phyloP scores from a whole-genome alignment of 768 basidiomycete genomes.

The Hebeloma cylindrosporum region DNA sequence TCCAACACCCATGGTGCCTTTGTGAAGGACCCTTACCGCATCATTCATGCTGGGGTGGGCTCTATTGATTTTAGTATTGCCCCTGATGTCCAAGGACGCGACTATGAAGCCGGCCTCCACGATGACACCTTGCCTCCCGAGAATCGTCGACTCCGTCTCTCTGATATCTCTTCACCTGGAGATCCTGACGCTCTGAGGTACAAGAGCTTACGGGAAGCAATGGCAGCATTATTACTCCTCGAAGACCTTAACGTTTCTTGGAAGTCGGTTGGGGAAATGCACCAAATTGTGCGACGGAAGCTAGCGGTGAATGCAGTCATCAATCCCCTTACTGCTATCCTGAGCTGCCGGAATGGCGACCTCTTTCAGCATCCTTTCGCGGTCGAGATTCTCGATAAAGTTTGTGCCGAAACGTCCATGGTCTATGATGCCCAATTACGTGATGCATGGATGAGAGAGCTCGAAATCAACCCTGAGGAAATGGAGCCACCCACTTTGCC shows the following conservation, averaged over 20 bases:
- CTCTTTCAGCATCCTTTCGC: constrained; percentile 51
- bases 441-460: constrained; percentile 31
- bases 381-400: constrained; percentile 40
- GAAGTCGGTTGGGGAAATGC: constrained; percentile 64
- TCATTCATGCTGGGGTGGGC: constrained; percentile 72
- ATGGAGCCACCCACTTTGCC: constrained; percentile 43
- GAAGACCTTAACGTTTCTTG: constrained; percentile 60
- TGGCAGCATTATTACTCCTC: constrained; percentile 59
- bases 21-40: constrained; percentile 47
- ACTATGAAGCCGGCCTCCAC: constrained; percentile 58
- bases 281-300: constrained; percentile 73
- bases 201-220: constrained; percentile 62
- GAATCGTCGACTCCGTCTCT: constrained; percentile 46
- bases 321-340: constrained; percentile 83
- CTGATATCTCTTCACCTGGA: constrained; percentile 48
- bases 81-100: constrained; percentile 60
- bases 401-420: constrained; percentile 72
- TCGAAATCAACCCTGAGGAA: constrained; percentile 25
- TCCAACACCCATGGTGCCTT: constrained; percentile 82
- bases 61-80: constrained; percentile 77
- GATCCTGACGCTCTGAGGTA: constrained; percentile 47
- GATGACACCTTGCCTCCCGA: constrained; percentile 31
- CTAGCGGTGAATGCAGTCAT: constrained; percentile 79
- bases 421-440: constrained; percentile 57
- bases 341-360: constrained; percentile 79